These are phyloP conservation scores for Bonnemaisonia californica DNA, from an alignment of 31 red algal species.

Conservation along the genomic window DNA sequence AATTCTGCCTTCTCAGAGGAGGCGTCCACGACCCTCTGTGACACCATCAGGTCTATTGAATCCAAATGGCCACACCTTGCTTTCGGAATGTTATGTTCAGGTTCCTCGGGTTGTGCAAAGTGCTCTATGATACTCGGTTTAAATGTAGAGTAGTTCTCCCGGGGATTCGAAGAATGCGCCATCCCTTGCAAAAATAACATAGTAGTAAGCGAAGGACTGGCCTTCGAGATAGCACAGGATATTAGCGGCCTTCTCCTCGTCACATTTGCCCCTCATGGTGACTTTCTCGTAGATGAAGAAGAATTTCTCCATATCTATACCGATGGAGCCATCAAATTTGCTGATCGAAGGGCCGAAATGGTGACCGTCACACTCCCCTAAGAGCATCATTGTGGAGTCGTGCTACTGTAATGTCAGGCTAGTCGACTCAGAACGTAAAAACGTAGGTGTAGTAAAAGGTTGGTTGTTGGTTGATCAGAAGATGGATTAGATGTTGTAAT, in stretches of 20 bases:
- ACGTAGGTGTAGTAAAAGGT: too few species aligned
- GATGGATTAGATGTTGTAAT: too few species aligned
- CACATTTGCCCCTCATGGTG: background rate
- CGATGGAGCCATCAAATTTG: too few species aligned
- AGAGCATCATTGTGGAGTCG: too few species aligned
- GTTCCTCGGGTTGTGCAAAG: background rate
- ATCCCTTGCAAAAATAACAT: background rate
- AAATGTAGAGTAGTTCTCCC: background rate
- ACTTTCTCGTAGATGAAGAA: constrained; percentile 12
- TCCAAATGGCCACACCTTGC: background rate
- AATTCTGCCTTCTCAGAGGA: background rate
- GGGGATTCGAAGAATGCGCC: background rate
- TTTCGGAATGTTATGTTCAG: background rate
- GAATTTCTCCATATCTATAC: too few species aligned
- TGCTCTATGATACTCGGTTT: background rate
- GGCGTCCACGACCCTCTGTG: background rate
- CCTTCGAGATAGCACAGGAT: constrained; percentile 13
- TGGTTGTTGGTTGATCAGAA: too few species aligned
- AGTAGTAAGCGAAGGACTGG: constrained; percentile 7
- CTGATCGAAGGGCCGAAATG: too few species aligned
- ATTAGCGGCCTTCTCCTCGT: background rate
- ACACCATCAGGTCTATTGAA: background rate
- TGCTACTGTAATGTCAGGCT: too few species aligned
- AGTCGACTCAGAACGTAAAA: too few species aligned
- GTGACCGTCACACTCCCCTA: too few species aligned